Conservation (phyloP, 2,329 filamentous ascomycete genomes). For the Sporothrix euskadiensis region DNA sequence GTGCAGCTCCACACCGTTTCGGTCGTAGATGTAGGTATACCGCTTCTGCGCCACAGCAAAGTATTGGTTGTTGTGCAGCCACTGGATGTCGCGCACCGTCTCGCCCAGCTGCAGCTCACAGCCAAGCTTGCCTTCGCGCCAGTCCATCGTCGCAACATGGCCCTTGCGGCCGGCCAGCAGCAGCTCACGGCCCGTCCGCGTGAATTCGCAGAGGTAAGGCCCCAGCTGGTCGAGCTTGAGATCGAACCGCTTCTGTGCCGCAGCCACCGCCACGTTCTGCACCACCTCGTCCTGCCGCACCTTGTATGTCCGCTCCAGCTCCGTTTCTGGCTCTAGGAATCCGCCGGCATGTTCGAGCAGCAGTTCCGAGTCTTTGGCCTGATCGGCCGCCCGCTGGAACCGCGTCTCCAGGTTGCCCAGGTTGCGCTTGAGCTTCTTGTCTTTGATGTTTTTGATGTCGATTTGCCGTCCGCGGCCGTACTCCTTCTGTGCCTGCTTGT, state of each 20-base stretch:
- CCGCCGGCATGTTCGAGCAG: slow-evolving; percentile 82
- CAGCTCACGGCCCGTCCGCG: slow-evolving; percentile 81
- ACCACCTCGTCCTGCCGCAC: slow-evolving; percentile 86
- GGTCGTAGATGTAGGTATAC: slow-evolving; percentile 94
- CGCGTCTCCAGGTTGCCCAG: slow-evolving; percentile 77
- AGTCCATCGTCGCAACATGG: slow-evolving; percentile 95
- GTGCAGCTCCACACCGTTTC: slow-evolving; percentile 86
- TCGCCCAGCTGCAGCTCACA: slow-evolving; percentile 86
- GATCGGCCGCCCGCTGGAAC: slow-evolving; percentile 75
- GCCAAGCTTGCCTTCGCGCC: slow-evolving; percentile 85
- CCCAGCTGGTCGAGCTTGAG: slow-evolving; percentile 79
- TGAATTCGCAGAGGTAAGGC: slow-evolving; percentile 87
- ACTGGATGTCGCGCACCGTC: slow-evolving; percentile 84
- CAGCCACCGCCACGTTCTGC: slow-evolving; percentile 72
- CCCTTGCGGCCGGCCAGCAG: slow-evolving; percentile 87
- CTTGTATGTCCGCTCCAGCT: slow-evolving; percentile 89
- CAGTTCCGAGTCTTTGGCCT: slow-evolving; percentile 94
- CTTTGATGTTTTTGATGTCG: slow-evolving; percentile 68
- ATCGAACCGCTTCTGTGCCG: slow-evolving; percentile 90
- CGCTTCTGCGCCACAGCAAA: slow-evolving; percentile 97
- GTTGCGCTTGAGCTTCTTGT: slow-evolving; percentile 86
- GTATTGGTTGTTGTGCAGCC: slow-evolving; percentile 91
- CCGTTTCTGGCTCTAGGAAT: slow-evolving; percentile 83
- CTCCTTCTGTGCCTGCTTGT: slow-evolving; percentile 65
- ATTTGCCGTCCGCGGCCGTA: slow-evolving; percentile 81